Base-by-base conservation (phyloP, 768 basidiomycete species). In the Dacryopinax primogenitus region DNA sequence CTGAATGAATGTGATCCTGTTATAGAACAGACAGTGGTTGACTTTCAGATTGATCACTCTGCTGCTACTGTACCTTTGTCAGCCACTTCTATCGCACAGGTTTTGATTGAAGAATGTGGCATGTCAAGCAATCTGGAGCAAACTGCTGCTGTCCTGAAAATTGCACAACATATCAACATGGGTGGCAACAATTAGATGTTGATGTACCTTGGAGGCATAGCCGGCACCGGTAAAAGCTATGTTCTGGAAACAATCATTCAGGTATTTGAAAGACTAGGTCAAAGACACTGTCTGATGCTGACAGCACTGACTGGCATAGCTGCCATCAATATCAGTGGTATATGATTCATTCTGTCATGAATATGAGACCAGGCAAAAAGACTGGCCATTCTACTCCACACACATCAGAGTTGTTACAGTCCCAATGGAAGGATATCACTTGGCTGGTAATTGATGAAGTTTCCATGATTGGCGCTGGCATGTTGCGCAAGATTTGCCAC, bases 171-270 rank as follows among this genome's bases (percentile, higher is more conserved):
- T 58, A 18, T 34, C 18, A 6, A 28, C 2, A 23, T 16, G 3
- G 37, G 26, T 16, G 16, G n/a, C 15, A 15, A 12, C 2, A 30
- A 62, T 18, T 62, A 63, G 16, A 33, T 67, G 41, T 18, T 37
- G 12, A 66, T 67, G 67, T 62, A 67, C 30, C 23, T 67, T 18
- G 65, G 65, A 26, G 67, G 67, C 4, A 51, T 67, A 23, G 67
- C 36, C 11, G 66, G 66, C 7, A 65, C 66, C 1, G 66, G 66
- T 15, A 67, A 67, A 34, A 65, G 64, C 18, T 62, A 66, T 63
- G 65, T 66, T 16, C 51, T 68, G 13, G 36, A 51, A 23, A 63
- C 67, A 16, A 21, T 68, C 16, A 37, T 41, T 2, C 7, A 23
- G 12, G 47, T 58, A 15, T 68, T 68, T 35, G 33, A 51, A 3